Evolutionary conservation across 2,329 filamentous ascomycete species (phyloP), one percentile per base, ranked within the genome.

Genomic region (Grosmannia huntii): DNA sequence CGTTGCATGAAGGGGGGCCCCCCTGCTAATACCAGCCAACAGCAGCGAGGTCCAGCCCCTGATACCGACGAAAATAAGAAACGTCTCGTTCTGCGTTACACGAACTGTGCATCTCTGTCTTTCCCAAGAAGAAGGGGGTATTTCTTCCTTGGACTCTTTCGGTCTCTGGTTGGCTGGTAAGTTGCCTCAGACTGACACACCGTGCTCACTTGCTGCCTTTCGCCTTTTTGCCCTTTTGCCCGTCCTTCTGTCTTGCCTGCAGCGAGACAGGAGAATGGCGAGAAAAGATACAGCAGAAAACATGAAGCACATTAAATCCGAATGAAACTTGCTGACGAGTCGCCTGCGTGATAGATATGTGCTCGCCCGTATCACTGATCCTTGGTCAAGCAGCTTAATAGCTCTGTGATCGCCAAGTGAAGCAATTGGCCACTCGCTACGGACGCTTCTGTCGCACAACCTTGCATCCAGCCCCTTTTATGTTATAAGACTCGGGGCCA

Each of bases 21-120:
- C 59, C 59, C 55, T 58, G 59, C 59, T 60, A 41, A 60, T 48
- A 27, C 38, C 48, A 19, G 12, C 14, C 25, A 28, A 9, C 11
- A 31, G 25, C 25, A 28, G 25, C 46, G 21, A 25, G 21, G 12
- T 27, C 44, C 25, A 56, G 27, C 36, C 41, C 16, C 33, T 36
- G 31, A 21, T n/a, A 23, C 10, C 51, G 4, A 53, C 38, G 33
- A 53, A 14, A 36, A 28, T 16, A 12, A 48, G 44, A 48, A 5
- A 28, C 31, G 19, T 36, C 28, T 53, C 19, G 50, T 4, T 28
- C 25, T 31, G 25, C 50, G 28, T 53, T 25, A 38, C 51, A 53
- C 33, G n/a, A 53, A 50, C 48, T 6, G 48, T 28, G 23, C 23
- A 11, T 28, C 16, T 27, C 16, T 50, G 23, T n/a, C 23, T 19